Evolutionary conservation across 306 rosid species (phyloP), one percentile per base, ranked within the genome.

Genomic region (Dryas drummondii): DNA sequence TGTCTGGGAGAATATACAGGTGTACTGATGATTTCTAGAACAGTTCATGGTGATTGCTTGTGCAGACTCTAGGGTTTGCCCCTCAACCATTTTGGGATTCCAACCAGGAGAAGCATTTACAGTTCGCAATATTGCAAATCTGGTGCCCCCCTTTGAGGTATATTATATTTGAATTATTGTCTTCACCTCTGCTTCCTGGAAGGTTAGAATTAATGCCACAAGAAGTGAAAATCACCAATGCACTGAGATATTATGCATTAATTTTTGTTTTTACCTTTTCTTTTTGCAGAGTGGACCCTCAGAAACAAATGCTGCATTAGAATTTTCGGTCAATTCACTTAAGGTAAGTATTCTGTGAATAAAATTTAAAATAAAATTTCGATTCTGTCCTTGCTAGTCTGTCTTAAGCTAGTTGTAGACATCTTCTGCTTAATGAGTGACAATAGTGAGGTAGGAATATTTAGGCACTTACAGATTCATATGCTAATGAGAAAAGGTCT

Each of bases 61-160:
- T 94, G 99, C 93, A 82, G 99, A 94, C 82, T 94, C 99, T 27
- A 87, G 97, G 82, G 99, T 94, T 58, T 94, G 99, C 71, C 99
- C 99, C 62, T 88, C 97, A 4, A 84, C 71, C 71, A 82, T 94
- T 76, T 68, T 94, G 82, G 99, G 97, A 77, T 90, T 94, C 82
- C 97, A 86, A 76, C 99, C 99, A 0, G 99, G 99, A 68, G 99
- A 94, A 81, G 91, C 99, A 58, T 94, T 92, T 83, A 78, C 76
- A 41, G 83, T 94, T 19, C 97, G 99, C 74, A 94, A 94, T 76
- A 73, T 94, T 77, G 99, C 99, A 45, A 94, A 94, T 84, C 81
- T 94, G 87, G 99, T 94, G 48, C 96, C 97, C 64, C 81, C 90
- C 26, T 89, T 90, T 79, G 96, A 87, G 96, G 99, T 91, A 80